Percentiles rank a stretch among this genome's conserved stretches.
Evolutionary conservation across 208 protist species (phyloP).

Genomic region (Trypanosoma theileri): DNA sequence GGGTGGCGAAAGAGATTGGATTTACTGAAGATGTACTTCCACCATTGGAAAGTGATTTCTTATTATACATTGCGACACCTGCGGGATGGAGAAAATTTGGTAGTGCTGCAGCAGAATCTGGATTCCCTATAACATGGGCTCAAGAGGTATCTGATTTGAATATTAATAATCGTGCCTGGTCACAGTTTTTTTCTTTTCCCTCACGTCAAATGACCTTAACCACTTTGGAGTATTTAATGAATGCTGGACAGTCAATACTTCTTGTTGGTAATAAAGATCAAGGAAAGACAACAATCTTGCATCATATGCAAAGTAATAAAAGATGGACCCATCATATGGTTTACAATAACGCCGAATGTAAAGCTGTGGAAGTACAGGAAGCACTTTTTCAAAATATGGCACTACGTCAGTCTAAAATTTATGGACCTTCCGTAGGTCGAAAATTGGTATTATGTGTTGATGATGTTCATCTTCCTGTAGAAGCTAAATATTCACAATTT

Average conservation of each 20-base stretch:
- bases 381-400: constrained; percentile 50
- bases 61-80: constrained; percentile 45
- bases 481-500: constrained; percentile 30
- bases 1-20: constrained; percentile 22
- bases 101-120: constrained; percentile 37
- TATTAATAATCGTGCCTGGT: constrained; percentile 46
- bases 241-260: constrained; percentile 75
- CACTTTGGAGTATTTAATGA: constrained; percentile 70
- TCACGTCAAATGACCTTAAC: constrained; percentile 53
- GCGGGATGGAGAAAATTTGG: constrained; percentile 72
- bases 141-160: neutral
- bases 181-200: constrained; percentile 58
- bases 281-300: constrained; percentile 77
- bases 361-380: constrained; percentile 51
- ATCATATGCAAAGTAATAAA: constrained; percentile 47
- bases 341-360: constrained; percentile 48
- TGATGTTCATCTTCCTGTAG: constrained; percentile 69
- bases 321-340: constrained; percentile 61
- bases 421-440: constrained; percentile 60
- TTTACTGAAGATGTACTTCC: constrained; percentile 35
- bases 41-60: constrained; percentile 30
- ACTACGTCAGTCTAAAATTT: constrained; percentile 43
- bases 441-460: constrained; percentile 85
- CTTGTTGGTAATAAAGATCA: constrained; percentile 46
- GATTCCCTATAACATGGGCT: constrained; percentile 12